Evolutionary conservation across 2,329 filamentous ascomycete species (phyloP).

Genomic region (Sclerotinia sclerotiorum): DNA sequence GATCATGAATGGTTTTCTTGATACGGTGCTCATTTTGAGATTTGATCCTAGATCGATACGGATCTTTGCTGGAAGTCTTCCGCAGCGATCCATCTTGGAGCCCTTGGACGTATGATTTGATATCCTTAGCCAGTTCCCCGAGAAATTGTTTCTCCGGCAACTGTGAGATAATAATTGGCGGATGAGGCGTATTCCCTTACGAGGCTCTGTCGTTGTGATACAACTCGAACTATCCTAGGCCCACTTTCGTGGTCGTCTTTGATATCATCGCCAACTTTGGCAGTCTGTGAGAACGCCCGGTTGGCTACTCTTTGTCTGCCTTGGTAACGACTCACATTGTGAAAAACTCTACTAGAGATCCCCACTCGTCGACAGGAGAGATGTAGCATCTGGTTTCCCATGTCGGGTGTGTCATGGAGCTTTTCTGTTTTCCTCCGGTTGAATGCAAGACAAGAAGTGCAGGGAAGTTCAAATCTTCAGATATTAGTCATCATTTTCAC

Average conservation of each 20-base stretch:
- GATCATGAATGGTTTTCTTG: background rate
- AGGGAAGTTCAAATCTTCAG: background rate
- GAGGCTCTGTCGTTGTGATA: background rate
- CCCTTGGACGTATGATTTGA: background rate
- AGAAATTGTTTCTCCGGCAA: background rate
- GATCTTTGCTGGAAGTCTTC: background rate
- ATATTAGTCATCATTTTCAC: background rate
- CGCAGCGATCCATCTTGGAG: background rate
- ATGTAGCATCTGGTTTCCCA: slow-evolving; percentile 12
- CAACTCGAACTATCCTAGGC: background rate
- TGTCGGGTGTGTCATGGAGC: slow-evolving; percentile 6
- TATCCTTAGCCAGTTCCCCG: background rate
- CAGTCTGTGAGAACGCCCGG: slow-evolving; percentile 4
- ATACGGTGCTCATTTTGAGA: background rate
- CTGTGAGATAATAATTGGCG: background rate
- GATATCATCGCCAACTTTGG: background rate
- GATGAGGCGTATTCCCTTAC: background rate
- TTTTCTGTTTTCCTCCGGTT: background rate
- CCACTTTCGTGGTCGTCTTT: background rate
- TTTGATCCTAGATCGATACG: background rate
- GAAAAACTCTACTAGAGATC: background rate
- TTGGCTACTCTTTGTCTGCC: background rate
- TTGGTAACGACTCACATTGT: background rate
- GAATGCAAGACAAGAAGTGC: background rate
- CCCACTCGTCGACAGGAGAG: slow-evolving; percentile 10